These are phyloP conservation scores for Pseudogymnoascus sp. DNA, from an alignment of 2,329 filamentous ascomycete species.

Conservation along the genomic window DNA sequence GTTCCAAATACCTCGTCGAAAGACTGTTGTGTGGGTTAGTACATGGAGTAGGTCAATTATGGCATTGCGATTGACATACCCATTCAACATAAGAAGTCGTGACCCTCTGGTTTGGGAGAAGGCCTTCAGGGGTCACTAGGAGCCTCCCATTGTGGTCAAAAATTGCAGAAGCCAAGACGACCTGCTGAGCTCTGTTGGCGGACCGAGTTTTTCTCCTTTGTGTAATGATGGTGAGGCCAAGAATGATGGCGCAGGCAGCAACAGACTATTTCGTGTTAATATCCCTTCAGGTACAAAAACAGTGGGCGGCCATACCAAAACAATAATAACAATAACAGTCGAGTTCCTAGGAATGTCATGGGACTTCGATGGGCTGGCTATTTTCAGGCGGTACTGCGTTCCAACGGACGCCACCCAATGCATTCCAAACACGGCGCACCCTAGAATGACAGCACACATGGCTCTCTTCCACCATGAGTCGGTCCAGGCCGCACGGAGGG, in stretches of 20 bases:
- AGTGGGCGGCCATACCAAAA: constrained; percentile 46
- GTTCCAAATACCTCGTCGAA: constrained; percentile 68
- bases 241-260: constrained; percentile 50
- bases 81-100: constrained; percentile 67
- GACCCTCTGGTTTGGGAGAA: constrained; percentile 65
- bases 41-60: neutral
- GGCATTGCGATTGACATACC: constrained; percentile 30
- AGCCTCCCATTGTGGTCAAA: constrained; percentile 60
- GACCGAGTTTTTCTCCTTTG: constrained; percentile 21
- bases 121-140: constrained; percentile 60
- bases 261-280: constrained; percentile 42
- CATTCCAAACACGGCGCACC: constrained; percentile 73
- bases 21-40: constrained; percentile 31
- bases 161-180: constrained; percentile 50
- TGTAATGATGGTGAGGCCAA: constrained; percentile 45
- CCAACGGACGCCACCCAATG: constrained; percentile 74
- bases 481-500: constrained; percentile 67
- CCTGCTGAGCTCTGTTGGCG: constrained; percentile 39
- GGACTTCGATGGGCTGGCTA: constrained; percentile 32
- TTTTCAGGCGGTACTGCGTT: constrained; percentile 55
- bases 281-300: neutral
- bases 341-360: constrained; percentile 44
- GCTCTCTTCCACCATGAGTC: constrained; percentile 69
- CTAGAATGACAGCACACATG: constrained; percentile 58
- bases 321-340: constrained; percentile 27